phyloP scores from a whole-genome alignment of 768 basidiomycete genomes.

The Naganishia vaughanmartiniae region DNA sequence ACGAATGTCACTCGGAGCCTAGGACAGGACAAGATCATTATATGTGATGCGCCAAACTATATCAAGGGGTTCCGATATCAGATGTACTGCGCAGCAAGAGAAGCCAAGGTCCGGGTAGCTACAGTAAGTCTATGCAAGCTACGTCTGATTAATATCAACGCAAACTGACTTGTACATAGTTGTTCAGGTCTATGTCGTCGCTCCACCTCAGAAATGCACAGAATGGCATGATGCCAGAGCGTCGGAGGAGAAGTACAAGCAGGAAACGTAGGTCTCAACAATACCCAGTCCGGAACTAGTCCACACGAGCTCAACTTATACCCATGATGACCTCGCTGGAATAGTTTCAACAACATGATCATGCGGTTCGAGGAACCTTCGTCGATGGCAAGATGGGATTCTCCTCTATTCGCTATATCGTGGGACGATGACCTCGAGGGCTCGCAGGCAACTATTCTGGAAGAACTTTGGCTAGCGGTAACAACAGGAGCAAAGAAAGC shows the following conservation, averaged over 20 bases:
- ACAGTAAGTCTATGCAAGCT: slow-evolving; percentile 62
- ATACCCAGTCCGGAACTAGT: neutral
- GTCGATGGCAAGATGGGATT: slow-evolving; percentile 98
- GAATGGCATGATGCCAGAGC: slow-evolving; percentile 67
- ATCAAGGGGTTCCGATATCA: slow-evolving; percentile 99
- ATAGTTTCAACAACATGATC: slow-evolving; percentile 79
- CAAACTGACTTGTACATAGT: neutral
- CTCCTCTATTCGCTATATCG: slow-evolving; percentile 80
- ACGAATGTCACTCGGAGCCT: slow-evolving; percentile 76
- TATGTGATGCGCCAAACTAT: slow-evolving; percentile 89
- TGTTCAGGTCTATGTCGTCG: slow-evolving; percentile 53
- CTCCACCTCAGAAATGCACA: slow-evolving; percentile 67
- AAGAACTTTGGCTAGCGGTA: slow-evolving; percentile 75
- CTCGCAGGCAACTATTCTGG: slow-evolving; percentile 56
- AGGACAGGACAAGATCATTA: slow-evolving; percentile 69
- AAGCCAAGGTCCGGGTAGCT: slow-evolving; percentile 76
- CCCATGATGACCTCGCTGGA: neutral
- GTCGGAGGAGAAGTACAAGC: slow-evolving; percentile 59
- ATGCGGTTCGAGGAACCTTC: slow-evolving; percentile 92
- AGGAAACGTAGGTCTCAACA: slow-evolving; percentile 66
- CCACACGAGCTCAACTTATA: neutral
- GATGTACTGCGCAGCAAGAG: slow-evolving; percentile 91
- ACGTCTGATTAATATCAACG: neutral
- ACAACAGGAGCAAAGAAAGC: slow-evolving; percentile 77
- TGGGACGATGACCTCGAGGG: slow-evolving; percentile 64